These are phyloP conservation scores for Backusella sp. DNA, from an alignment of 192 early-diverging fungal species.

Conservation along the genomic window DNA sequence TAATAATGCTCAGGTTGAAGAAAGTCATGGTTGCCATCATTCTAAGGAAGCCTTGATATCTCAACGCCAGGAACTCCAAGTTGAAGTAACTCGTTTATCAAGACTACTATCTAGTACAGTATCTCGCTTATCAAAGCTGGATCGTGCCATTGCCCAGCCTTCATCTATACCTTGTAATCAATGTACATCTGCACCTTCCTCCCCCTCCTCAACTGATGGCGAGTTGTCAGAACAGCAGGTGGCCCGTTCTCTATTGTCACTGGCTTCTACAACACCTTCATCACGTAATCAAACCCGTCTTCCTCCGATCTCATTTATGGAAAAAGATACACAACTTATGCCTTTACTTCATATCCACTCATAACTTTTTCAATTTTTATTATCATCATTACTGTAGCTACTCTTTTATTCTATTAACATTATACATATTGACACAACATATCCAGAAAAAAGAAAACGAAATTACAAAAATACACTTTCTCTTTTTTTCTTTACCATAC, in stretches of 20 bases:
- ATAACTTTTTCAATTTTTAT: background rate
- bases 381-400: background rate
- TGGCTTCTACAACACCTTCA: background rate
- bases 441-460: constrained; percentile 8
- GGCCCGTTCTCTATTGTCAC: constrained; percentile 21
- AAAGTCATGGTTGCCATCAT: background rate
- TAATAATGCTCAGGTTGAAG: background rate
- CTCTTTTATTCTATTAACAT: background rate
- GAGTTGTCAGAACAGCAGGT: constrained; percentile 17
- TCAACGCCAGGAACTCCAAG: constrained; percentile 23
- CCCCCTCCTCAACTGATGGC: background rate
- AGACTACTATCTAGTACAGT: constrained; percentile 46
- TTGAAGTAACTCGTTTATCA: constrained; percentile 49
- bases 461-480: background rate
- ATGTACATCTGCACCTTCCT: constrained; percentile 1
- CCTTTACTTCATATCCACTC: constrained; percentile 4
- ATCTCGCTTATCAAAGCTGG: constrained; percentile 47
- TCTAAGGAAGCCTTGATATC: background rate
- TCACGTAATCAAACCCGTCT: constrained; percentile 3
- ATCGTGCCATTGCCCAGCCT: constrained; percentile 17
- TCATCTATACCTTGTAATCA: background rate
- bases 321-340: constrained; percentile 3
- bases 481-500: background rate
- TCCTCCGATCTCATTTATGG: constrained; percentile 13
- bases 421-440: constrained; percentile 2